These are phyloP conservation scores for Zostera marina DNA, from an alignment of 116 monocot genomes.

Conservation along the genomic window DNA sequence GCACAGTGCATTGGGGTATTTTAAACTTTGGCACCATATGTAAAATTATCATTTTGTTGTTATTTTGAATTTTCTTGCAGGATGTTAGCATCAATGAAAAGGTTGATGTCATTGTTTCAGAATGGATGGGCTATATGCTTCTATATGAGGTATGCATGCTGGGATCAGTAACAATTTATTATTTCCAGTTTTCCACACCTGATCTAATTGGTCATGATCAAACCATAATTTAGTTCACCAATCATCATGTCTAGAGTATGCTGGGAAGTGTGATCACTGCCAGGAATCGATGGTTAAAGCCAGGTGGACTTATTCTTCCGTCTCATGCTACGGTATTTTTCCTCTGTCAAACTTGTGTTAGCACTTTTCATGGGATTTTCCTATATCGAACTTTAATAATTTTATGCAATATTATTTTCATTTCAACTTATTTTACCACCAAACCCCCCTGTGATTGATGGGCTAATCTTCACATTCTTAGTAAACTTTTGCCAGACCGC, in stretches of 20 bases:
- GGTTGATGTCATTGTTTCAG: slow-evolving; percentile 98
- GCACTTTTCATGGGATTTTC: not conserved
- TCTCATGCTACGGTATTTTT: slow-evolving; percentile 84
- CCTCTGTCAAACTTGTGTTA: not conserved
- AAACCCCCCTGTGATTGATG: too few species aligned
- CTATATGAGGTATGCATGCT: slow-evolving; percentile 66
- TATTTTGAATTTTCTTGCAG: slow-evolving; percentile 18
- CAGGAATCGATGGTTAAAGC: slow-evolving; percentile 93
- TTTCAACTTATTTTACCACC: not conserved
- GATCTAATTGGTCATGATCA: slow-evolving; percentile 2
- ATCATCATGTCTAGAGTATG: slow-evolving; percentile 51
- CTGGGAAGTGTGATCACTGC: slow-evolving; percentile 83
- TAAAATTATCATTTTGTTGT: not conserved
- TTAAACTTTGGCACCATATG: too few species aligned
- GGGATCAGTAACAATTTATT: not conserved
- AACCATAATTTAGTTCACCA: slow-evolving; percentile 5
- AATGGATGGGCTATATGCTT: slow-evolving; percentile 99
- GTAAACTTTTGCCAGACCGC: too few species aligned
- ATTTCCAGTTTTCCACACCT: not conserved
- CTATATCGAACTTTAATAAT: not conserved
- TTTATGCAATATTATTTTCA: not conserved
- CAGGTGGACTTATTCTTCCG: slow-evolving; percentile 94
- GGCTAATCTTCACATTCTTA: too few species aligned
- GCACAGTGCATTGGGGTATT: too few species aligned
- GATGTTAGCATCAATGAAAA: slow-evolving; percentile 73